These are phyloP conservation scores for Xylaria sp. DNA, from an alignment of 495 filamentous ascomycete species.

Conservation along the genomic window DNA sequence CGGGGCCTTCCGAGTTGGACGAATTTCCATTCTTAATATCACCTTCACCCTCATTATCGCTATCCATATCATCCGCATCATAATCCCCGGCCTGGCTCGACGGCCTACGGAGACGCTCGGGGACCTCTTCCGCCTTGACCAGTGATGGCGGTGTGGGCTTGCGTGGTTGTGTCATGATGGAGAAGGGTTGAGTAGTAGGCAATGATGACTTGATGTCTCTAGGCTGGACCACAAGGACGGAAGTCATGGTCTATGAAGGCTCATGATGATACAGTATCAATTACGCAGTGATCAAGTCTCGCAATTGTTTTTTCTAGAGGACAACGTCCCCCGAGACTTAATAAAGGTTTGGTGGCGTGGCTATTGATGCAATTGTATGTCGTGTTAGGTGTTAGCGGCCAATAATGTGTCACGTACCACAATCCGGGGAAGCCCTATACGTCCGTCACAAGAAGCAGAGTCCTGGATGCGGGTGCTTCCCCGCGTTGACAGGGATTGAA, in stretches of 20 bases:
- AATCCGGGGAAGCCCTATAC: slow-evolving; percentile 32
- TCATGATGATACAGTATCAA: slow-evolving; percentile 26
- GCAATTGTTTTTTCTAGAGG: slow-evolving; percentile 16
- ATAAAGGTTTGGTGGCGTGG: slow-evolving; percentile 26
- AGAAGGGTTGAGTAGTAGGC: slow-evolving; percentile 43
- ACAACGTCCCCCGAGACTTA: slow-evolving; percentile 10
- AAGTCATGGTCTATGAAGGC: slow-evolving; percentile 52
- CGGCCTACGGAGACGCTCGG: slow-evolving; percentile 51
- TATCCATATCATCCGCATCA: slow-evolving; percentile 37
- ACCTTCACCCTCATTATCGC: slow-evolving; percentile 37
- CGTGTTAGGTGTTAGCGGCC: slow-evolving; percentile 32
- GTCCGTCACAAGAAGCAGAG: slow-evolving; percentile 19
- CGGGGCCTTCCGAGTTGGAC: slow-evolving; percentile 62
- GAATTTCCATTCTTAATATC: slow-evolving; percentile 54
- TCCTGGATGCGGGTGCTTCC: slow-evolving; percentile 19
- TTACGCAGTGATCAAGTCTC: slow-evolving; percentile 22
- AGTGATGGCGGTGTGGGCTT: slow-evolving; percentile 50
- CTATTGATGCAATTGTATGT: slow-evolving; percentile 31
- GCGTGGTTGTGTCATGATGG: slow-evolving; percentile 51
- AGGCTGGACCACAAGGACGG: slow-evolving; percentile 52
- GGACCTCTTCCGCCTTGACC: slow-evolving; percentile 53
- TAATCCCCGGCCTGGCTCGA: slow-evolving; percentile 55
- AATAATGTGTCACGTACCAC: slow-evolving; percentile 36
- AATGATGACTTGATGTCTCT: slow-evolving; percentile 48
- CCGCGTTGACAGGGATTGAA: slow-evolving; percentile 19